phyloP scores from a whole-genome alignment of 1,284 basidiomycete genomes.

The Marasmius sp. region DNA sequence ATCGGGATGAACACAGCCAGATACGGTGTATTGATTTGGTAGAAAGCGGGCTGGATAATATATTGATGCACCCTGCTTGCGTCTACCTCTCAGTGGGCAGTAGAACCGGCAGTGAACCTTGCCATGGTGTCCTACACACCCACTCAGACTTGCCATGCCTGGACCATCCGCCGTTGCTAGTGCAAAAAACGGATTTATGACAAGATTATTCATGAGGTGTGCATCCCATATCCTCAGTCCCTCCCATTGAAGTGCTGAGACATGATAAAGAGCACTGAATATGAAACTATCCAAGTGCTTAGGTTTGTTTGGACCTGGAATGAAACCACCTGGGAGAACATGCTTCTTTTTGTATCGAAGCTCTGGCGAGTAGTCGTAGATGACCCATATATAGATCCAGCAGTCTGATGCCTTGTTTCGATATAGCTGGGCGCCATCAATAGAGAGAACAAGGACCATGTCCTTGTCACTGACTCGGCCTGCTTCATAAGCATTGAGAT shows the following conservation, averaged over 20 bases:
- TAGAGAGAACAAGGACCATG: slow-evolving; percentile 26
- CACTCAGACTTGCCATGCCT: slow-evolving; percentile 20
- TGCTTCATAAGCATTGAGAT: slow-evolving; percentile 13
- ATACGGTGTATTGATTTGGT: slow-evolving; percentile 20
- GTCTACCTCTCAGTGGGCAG: slow-evolving; percentile 19
- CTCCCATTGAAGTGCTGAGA: slow-evolving; percentile 17
- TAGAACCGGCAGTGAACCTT: slow-evolving; percentile 16
- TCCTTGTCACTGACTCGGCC: slow-evolving; percentile 20
- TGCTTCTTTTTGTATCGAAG: slow-evolving; percentile 25
- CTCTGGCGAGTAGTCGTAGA: slow-evolving; percentile 23
- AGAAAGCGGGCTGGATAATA: slow-evolving; percentile 25
- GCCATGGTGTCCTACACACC: slow-evolving; percentile 24
- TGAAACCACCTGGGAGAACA: slow-evolving; percentile 25
- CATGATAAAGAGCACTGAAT: slow-evolving; percentile 21
- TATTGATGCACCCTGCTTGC: slow-evolving; percentile 7
- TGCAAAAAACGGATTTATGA: slow-evolving; percentile 8
- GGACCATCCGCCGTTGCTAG: slow-evolving; percentile 27
- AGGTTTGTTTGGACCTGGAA: slow-evolving; percentile 30
- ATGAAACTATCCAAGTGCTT: slow-evolving; percentile 29
- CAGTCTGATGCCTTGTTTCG: slow-evolving; percentile 26
- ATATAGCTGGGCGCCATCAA: slow-evolving; percentile 33
- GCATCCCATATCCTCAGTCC: slow-evolving; percentile 20
- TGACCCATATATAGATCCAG: slow-evolving; percentile 32
- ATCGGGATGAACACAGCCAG: slow-evolving; percentile 23
- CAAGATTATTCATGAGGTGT: background rate